Evolutionary conservation across 2,329 filamentous ascomycete species (phyloP), one percentile per base, ranked within the genome.

Genomic region (Ascochyta pisi): DNA sequence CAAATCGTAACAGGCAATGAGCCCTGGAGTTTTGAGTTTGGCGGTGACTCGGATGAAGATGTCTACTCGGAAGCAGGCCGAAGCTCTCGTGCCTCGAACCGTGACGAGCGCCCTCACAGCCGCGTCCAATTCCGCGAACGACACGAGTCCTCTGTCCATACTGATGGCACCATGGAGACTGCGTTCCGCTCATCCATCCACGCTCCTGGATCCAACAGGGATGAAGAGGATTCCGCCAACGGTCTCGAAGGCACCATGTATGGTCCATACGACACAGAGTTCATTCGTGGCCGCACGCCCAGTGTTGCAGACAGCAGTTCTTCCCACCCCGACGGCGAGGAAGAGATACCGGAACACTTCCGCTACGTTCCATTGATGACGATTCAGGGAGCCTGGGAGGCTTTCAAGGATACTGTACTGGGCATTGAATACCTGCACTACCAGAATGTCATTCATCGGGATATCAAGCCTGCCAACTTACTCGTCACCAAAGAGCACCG

Each of bases 361-460:
- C 91, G 90, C 33, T 96, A 95, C 69, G 94, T 98, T 15, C 95
- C 95, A 15, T 92, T 93, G 77, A 90, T 99, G 78, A 96, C 94
- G 0, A 83, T 96, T 33, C 85, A 89, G 24, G 87, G 94, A 72
- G 90, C 93, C 13, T 88, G 93, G 27, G 87, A 86, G 34, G 90
- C 91, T 0, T 98, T 99, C 76, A 85, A 94, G 62, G 95, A 99
- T 74, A 96, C 94, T 0, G 88, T 99, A 2, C 82, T 98, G 34
- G 95, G 95, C 4, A 79, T 99, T 19, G 93, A 99, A 73, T 99
- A 98, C 73, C 83, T 99, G 8, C 81, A 83, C 64, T 81, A 79
- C 57, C 80, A 83, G 60, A 78, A 79, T n/a, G 79, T 82, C 61
- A 77, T 81, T 13, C 80, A 82, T 58, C 77, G 80, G 39, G 80